Evolutionary conservation across 331 rosid genomes (phyloP), one percentile per base, ranked within the genome.

Genomic region (Prunus yedoensis): DNA sequence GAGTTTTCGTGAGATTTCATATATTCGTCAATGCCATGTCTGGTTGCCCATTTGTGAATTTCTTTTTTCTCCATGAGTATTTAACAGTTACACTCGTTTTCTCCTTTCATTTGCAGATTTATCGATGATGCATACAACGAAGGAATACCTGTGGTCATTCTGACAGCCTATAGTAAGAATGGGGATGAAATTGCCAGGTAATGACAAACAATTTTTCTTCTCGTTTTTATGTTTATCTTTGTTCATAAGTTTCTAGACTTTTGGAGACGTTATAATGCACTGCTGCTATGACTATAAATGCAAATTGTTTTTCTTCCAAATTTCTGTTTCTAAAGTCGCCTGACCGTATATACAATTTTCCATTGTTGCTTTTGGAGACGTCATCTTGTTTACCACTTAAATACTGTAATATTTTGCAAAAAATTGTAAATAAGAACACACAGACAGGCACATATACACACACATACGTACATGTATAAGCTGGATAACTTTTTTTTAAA

Each of bases 81-180:
- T 18, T 4, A 78, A 17, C 1, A 30, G 38, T 47, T 53, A 32
- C 35, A 62, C 78, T 56, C 27, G 12, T 63, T 63, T 30, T 81
- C 61, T 45, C 38, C 41, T 72, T 70, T 66, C 68, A 67, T 73
- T 74, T 80, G 78, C 91, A 94, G 98, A 73, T 94, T 94, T 85
- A 85, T 94, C 65, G 97, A 94, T 76, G 84, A 85, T 43, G 93
- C 98, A 28, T 81, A 85, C 78, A 69, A 68, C 10, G 90, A 85
- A 76, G 93, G 92, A 62, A 78, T 94, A 76, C 96, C 91, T 54
- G 90, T 94, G 73, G 78, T 86, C 67, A 79, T 94, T 79, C 71
- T 91, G 74, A 90, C 96, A 13, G 89, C 97, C 77, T 94, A 89
- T 85, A 61, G 84, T 85, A 87, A 85, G 84, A 87, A 80, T 46